Conservation (phyloP, 495 filamentous ascomycete genomes). For the Penicillium soppii region DNA sequence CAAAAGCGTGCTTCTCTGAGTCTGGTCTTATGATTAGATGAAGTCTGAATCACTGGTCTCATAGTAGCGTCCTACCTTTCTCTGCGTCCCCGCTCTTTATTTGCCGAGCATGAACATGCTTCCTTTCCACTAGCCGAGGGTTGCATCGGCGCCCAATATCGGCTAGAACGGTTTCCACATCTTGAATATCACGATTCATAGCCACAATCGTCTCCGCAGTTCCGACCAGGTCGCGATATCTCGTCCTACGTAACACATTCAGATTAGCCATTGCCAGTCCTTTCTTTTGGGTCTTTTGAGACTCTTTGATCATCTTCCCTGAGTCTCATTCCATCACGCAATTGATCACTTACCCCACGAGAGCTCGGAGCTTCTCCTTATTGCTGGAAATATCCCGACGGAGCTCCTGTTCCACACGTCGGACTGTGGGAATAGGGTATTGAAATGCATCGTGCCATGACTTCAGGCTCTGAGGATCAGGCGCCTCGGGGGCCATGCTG, state of each 20-base stretch:
- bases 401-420: constrained; percentile 62
- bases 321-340: background rate
- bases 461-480: constrained; percentile 57
- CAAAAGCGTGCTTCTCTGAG: constrained; percentile 52
- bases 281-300: too few species aligned
- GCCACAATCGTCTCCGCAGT: constrained; percentile 89
- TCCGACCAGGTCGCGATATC: constrained; percentile 88
- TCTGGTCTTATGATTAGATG: constrained; percentile 39
- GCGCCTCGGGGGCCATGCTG: constrained; percentile 57
- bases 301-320: too few species aligned
- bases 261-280: background rate
- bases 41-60: constrained; percentile 21
- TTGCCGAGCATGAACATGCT: constrained; percentile 59
- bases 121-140: constrained; percentile 64
- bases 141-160: constrained; percentile 79
- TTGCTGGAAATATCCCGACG: constrained; percentile 72
- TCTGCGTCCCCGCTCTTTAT: constrained; percentile 51
- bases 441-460: constrained; percentile 70
- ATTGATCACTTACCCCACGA: constrained; percentile 68
- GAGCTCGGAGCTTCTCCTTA: constrained; percentile 80
- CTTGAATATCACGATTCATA: constrained; percentile 77
- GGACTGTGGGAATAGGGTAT: constrained; percentile 62
- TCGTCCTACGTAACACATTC: too few species aligned
- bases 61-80: constrained; percentile 38
- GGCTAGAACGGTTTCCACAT: constrained; percentile 67